These are phyloP conservation scores for Paramecium pentaurelia DNA, from an alignment of 73 alveolate genomes.

Conservation along the genomic window DNA sequence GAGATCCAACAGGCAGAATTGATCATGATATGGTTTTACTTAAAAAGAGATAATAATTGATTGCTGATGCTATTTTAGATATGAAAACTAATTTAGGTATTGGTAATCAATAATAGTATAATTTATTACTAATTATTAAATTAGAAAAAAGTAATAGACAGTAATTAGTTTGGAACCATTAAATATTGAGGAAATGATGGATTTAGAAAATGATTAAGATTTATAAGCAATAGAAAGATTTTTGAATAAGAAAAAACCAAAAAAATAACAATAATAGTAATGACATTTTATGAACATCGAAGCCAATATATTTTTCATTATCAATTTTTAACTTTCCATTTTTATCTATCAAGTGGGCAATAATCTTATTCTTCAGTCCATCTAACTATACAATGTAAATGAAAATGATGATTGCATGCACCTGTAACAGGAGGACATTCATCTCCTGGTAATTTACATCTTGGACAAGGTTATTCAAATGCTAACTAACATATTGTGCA, in stretches of 20 bases:
- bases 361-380: conserved; percentile 86
- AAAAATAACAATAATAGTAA: not conserved
- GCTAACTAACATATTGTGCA: conserved; percentile 84
- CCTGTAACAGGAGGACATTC: conserved; percentile 88
- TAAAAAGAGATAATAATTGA: not conserved
- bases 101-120: not conserved
- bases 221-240: conserved; percentile 8
- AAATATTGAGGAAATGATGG: conserved; percentile 42
- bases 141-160: not conserved
- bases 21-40: not conserved
- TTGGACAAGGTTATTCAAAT: conserved; percentile 87
- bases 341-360: conserved; percentile 83
- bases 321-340: conserved; percentile 59
- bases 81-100: not conserved
- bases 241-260: conserved; percentile 24
- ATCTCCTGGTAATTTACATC: conserved; percentile 88
- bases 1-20: conserved; percentile 38
- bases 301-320: not conserved
- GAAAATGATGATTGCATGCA: conserved; percentile 84
- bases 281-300: not conserved
- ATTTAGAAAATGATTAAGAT: conserved; percentile 31
- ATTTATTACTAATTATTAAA: not conserved
- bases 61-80: not conserved
- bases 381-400: conserved; percentile 83
- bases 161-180: not conserved